A percentile compares a stretch with the other conserved stretches of the same genome.
These are phyloP conservation scores for Piper longum DNA, from an alignment of 164 flowering plant species.

Conservation along the genomic window DNA sequence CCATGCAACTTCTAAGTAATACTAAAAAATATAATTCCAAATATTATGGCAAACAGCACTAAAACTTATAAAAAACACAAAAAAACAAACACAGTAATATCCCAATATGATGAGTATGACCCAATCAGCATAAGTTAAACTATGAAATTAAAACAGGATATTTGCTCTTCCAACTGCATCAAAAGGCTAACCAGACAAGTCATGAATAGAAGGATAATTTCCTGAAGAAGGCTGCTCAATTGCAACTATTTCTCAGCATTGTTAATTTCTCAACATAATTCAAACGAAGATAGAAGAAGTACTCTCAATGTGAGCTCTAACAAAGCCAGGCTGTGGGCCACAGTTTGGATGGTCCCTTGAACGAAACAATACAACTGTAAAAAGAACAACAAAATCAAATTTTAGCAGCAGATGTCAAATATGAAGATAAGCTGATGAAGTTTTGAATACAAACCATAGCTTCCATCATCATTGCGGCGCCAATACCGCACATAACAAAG, in stretches of 20 bases:
- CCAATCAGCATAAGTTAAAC: too few relatives aligned
- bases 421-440: neutral
- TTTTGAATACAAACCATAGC: slow-evolving; percentile 50
- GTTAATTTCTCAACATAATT: slow-evolving; percentile 1
- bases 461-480: slow-evolving; percentile 99
- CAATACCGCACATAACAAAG: slow-evolving; percentile 98
- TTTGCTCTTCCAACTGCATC: too few relatives aligned
- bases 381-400: slow-evolving; percentile 8
- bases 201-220: neutral
- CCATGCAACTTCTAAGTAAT: too few relatives aligned
- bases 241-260: neutral
- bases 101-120: too few relatives aligned
- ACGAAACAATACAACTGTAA: slow-evolving; percentile 91
- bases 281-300: slow-evolving; percentile 8
- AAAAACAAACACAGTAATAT: too few relatives aligned
- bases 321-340: slow-evolving; percentile 94
- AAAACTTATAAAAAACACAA: too few relatives aligned
- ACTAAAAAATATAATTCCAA: too few relatives aligned
- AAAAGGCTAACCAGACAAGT: neutral
- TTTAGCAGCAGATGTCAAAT: neutral
- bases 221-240: neutral
- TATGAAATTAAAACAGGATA: too few relatives aligned
- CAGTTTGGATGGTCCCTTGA: slow-evolving; percentile 94
- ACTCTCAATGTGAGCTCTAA: slow-evolving; percentile 95
- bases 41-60: too few relatives aligned